A percentile compares a stretch with the other conserved stretches of the same genome.
Evolutionary conservation across 129 eudicot genomes (phyloP).

Genomic region (Tanacetum coccineum): DNA sequence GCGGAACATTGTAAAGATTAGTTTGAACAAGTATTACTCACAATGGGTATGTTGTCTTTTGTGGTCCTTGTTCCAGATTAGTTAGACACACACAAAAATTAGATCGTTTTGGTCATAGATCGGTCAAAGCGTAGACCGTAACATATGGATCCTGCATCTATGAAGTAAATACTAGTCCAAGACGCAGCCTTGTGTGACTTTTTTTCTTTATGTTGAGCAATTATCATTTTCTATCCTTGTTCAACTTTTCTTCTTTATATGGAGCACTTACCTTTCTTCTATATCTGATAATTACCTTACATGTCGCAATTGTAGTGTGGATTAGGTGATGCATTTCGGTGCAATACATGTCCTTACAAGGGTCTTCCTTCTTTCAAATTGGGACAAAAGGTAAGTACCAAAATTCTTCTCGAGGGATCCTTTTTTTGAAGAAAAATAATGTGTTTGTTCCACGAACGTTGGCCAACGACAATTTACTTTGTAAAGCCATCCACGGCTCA

Average conservation of each 20-base stretch:
- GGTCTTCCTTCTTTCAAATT: conserved; percentile 82
- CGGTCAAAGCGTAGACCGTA: not conserved
- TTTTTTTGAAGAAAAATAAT: not conserved
- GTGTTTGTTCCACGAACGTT: not conserved
- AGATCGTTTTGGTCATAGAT: not conserved
- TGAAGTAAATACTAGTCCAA: not conserved
- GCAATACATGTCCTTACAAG: conserved; percentile 83
- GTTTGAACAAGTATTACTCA: no score
- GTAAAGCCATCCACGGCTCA: no score
- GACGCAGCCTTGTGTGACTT: not conserved
- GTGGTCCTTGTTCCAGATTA: no score
- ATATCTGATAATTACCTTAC: not conserved
- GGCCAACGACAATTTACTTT: no score
- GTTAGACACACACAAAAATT: no score
- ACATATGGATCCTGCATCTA: not conserved
- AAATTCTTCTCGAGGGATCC: not conserved
- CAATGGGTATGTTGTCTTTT: no score
- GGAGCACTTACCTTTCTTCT: not conserved
- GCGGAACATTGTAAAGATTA: no score
- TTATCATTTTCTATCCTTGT: not conserved
- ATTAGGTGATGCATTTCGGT: conserved; percentile 85
- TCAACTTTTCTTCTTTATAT: not conserved
- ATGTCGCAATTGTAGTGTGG: conserved; percentile 53
- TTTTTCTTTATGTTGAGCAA: not conserved
- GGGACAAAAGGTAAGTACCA: conserved; percentile 67